Evolutionary conservation across 768 basidiomycete genomes (phyloP).

Genomic region (Amanita subjunquillea): DNA sequence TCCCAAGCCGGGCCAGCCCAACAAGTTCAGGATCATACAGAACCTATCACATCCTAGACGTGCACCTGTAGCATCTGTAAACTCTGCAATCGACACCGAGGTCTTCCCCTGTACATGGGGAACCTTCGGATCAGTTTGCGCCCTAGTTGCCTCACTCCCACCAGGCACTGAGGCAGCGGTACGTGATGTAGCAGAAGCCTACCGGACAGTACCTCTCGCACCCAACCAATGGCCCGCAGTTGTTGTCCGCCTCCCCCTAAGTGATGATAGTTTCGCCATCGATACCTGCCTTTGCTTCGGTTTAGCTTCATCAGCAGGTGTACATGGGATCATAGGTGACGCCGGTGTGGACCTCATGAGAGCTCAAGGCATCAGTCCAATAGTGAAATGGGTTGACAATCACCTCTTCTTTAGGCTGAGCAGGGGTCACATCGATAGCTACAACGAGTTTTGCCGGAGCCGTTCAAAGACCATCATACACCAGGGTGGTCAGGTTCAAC

Average conservation of each 20-base stretch:
- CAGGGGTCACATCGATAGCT: neutral
- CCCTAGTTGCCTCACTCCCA: conserved; percentile 21
- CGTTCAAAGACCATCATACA: no score
- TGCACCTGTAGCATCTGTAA: conserved; percentile 20
- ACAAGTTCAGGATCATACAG: conserved; percentile 24
- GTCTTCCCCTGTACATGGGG: conserved; percentile 33
- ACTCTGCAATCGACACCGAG: conserved; percentile 19
- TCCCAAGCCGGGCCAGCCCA: conserved; percentile 22
- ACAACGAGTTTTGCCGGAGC: no score
- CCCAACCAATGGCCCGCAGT: conserved; percentile 24
- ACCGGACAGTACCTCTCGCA: conserved; percentile 20
- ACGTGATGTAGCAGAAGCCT: conserved; percentile 29
- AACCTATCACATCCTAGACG: conserved; percentile 22
- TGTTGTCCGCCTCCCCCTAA: conserved; percentile 13
- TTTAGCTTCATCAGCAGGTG: conserved; percentile 7
- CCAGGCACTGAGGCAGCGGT: conserved; percentile 25
- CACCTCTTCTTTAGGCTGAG: conserved; percentile 18
- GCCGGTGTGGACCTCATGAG: conserved; percentile 14
- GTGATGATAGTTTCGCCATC: conserved; percentile 11
- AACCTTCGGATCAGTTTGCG: conserved; percentile 23
- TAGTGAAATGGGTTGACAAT: conserved; percentile 20
- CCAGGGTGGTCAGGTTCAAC: conserved; percentile 1
- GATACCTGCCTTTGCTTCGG: conserved; percentile 13
- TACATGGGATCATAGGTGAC: conserved; percentile 14
- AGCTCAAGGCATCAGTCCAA: conserved; percentile 13